phyloP scores from a whole-genome alignment of 257 asterid species.

The Striga asiatica region DNA sequence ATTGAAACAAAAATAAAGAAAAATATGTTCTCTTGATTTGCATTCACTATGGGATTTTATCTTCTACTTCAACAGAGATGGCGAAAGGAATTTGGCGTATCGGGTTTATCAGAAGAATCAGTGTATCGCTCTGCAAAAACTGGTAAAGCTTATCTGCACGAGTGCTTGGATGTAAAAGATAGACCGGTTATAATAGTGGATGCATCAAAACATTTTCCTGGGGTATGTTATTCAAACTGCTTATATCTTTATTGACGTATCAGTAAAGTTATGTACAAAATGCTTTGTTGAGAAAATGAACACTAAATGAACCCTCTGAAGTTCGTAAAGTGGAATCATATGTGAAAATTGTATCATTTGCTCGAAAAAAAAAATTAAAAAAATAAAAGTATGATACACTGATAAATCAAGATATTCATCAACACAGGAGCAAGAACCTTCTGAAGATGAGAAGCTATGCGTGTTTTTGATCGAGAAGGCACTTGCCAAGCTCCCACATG shows the following conservation, averaged over 20 bases:
- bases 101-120: slow-evolving; percentile 63
- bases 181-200: slow-evolving; percentile 69
- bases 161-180: slow-evolving; percentile 38
- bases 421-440: slow-evolving; percentile 33
- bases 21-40: neutral
- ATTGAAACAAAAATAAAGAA: neutral
- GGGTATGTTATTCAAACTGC: slow-evolving; percentile 59
- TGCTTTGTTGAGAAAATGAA: too few species aligned
- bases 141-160: slow-evolving; percentile 72
- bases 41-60: slow-evolving; percentile 6
- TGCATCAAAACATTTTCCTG: slow-evolving; percentile 72
- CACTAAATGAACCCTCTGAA: too few species aligned
- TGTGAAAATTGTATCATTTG: too few species aligned
- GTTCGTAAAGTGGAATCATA: too few species aligned
- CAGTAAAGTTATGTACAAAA: too few species aligned
- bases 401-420: neutral
- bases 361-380: too few species aligned
- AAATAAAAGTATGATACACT: too few species aligned
- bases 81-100: slow-evolving; percentile 68
- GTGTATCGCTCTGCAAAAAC: slow-evolving; percentile 40
- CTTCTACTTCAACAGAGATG: slow-evolving; percentile 40
- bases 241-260: too few species aligned
- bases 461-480: slow-evolving; percentile 82
- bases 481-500: slow-evolving; percentile 47
- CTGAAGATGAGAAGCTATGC: slow-evolving; percentile 76